phyloP scores from a whole-genome alignment of 441 rosid genomes.

The Jatropha podagrica region DNA sequence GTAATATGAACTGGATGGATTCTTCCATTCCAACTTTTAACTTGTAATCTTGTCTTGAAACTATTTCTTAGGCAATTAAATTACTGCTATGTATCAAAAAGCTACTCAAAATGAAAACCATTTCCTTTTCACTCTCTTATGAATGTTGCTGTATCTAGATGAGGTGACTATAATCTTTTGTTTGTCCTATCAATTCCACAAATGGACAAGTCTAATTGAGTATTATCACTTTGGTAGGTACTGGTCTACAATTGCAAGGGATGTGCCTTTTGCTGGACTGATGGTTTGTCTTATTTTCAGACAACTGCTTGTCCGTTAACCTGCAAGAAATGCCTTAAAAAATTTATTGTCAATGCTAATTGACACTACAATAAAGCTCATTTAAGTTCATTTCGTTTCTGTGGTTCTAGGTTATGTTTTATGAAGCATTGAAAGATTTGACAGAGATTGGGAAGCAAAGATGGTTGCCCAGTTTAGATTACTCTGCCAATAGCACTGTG shows the following conservation, averaged over 20 bases:
- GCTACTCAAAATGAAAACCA: neutral
- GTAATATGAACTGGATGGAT: neutral
- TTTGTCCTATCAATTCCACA: neutral
- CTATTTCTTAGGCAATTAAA: neutral
- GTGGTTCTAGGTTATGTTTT: conserved; percentile 70
- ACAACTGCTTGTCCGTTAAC: neutral
- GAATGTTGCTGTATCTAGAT: neutral
- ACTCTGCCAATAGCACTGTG: conserved; percentile 44
- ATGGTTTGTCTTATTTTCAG: conserved; percentile 50
- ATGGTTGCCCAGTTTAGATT: conserved; percentile 45
- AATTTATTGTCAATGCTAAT: neutral
- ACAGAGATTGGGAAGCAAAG: conserved; percentile 55
- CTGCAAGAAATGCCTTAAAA: neutral
- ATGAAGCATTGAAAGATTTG: conserved; percentile 74
- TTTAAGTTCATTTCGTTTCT: conserved; percentile 3
- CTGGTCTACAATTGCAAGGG: conserved; percentile 89
- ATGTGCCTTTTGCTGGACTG: conserved; percentile 92
- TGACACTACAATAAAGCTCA: neutral
- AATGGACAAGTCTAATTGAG: neutral
- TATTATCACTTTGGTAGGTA: conserved; percentile 52
- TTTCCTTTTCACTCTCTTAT: neutral
- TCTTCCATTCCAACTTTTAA: neutral
- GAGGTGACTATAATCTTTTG: neutral
- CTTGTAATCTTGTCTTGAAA: too few species aligned
- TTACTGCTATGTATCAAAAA: neutral